Percentiles rank a stretch among this genome's conserved stretches.
Conservation (phyloP, 139 green algal genomes). For the Chlamydomonas schloesseri region DNA sequence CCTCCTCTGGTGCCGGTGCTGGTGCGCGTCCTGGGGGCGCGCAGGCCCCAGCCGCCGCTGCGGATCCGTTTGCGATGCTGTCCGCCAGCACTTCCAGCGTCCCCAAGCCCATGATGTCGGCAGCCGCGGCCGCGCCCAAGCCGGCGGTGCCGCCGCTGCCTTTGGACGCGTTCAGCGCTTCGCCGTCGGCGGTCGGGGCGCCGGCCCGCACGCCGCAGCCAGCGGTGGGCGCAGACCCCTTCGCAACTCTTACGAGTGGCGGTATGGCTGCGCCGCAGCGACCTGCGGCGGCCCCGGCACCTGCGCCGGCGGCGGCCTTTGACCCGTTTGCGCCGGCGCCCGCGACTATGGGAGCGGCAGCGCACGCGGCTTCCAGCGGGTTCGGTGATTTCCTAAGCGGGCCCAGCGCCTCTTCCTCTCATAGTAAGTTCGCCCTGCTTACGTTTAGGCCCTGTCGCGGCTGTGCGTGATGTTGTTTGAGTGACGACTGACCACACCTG, state of each 20-base stretch:
- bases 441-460: too few relatives aligned
- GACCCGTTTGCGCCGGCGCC: not conserved
- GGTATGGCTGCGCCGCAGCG: not conserved
- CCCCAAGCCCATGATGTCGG: conserved; percentile 8
- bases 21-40: too few relatives aligned
- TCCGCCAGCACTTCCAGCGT: not conserved
- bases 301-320: not conserved
- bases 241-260: conserved; percentile 53
- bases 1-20: not conserved
- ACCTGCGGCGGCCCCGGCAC: not conserved
- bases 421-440: too few relatives aligned
- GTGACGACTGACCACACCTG: too few relatives aligned
- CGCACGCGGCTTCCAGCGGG: not conserved
- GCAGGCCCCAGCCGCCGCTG: not conserved
- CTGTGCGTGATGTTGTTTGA: too few relatives aligned
- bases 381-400: not conserved
- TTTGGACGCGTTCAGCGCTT: conserved; percentile 1
- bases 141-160: not conserved
- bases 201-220: not conserved
- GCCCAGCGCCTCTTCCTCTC: too few relatives aligned
- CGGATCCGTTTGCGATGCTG: conserved; percentile 17
- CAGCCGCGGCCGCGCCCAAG: not conserved
- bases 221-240: conserved; percentile 54
- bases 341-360: not conserved
- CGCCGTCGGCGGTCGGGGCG: not conserved